phyloP scores from a whole-genome alignment of 805 yeast genomes.

The Tetrapisispora arboricola region DNA sequence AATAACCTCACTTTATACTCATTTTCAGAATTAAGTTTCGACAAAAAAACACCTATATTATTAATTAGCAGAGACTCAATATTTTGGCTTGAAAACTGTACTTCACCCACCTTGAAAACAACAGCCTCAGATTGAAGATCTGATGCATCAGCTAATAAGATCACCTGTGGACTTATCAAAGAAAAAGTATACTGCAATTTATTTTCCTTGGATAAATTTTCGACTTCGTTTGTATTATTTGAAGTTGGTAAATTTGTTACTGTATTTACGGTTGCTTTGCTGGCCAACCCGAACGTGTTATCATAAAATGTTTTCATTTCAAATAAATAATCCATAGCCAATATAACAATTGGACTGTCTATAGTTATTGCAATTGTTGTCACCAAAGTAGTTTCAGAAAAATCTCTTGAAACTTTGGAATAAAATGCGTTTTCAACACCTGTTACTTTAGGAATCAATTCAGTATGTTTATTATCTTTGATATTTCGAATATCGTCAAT shows the following conservation, averaged over 20 bases:
- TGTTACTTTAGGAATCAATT: conserved; percentile 63
- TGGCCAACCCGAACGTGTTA: conserved; percentile 7
- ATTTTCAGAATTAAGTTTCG: conserved; percentile 61
- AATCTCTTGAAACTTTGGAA: conserved; percentile 40
- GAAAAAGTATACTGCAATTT: conserved; percentile 49
- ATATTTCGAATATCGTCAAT: conserved; percentile 62
- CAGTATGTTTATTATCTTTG: conserved; percentile 60
- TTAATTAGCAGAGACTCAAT: conserved; percentile 56
- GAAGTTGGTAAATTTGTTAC: not conserved
- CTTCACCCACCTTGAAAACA: conserved; percentile 78
- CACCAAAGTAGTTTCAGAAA: conserved; percentile 31
- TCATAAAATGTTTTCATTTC: conserved; percentile 59
- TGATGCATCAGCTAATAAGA: conserved; percentile 72
- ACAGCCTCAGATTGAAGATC: conserved; percentile 68
- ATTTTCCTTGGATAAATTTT: conserved; percentile 2
- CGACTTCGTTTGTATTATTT: not conserved
- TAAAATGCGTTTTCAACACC: conserved; percentile 62
- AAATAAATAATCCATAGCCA: conserved; percentile 80
- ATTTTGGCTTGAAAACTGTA: conserved; percentile 58
- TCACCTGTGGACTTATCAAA: conserved; percentile 64
- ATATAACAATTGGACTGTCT: conserved; percentile 68
- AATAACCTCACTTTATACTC: conserved; percentile 57
- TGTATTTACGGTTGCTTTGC: conserved; percentile 5
- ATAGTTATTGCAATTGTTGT: conserved; percentile 50
- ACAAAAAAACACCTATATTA: conserved; percentile 78